Conservation (phyloP, 257 asterid genomes). For the Catharanthus roseus region DNA sequence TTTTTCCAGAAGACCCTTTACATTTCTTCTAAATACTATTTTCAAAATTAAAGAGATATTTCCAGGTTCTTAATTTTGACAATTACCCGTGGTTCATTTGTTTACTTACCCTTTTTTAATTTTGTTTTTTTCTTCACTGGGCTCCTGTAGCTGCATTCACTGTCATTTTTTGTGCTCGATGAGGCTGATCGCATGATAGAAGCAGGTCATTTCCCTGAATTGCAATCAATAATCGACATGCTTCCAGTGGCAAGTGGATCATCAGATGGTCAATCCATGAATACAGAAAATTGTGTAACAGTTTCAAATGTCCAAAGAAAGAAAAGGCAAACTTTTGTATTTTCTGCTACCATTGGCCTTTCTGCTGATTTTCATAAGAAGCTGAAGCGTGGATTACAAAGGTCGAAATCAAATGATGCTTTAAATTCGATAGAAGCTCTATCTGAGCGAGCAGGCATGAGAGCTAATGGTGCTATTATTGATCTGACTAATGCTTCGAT, state of each 20-base stretch:
- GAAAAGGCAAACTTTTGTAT: slow-evolving; percentile 93
- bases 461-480: slow-evolving; percentile 70
- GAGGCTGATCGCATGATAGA: slow-evolving; percentile 99
- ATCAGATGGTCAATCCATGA: slow-evolving; percentile 41
- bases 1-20: background rate
- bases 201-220: slow-evolving; percentile 86
- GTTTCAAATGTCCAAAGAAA: slow-evolving; percentile 61
- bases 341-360: slow-evolving; percentile 95
- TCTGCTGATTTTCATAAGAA: slow-evolving; percentile 88
- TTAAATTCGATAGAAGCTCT: slow-evolving; percentile 84
- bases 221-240: slow-evolving; percentile 93
- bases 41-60: background rate
- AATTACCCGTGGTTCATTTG: background rate
- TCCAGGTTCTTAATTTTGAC: slow-evolving; percentile 7
- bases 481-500: slow-evolving; percentile 90
- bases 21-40: slow-evolving; percentile 8
- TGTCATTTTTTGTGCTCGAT: slow-evolving; percentile 94
- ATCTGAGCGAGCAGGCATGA: slow-evolving; percentile 93
- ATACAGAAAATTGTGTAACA: slow-evolving; percentile 56
- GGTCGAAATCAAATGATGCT: slow-evolving; percentile 45
- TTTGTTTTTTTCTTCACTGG: background rate
- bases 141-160: slow-evolving; percentile 72
- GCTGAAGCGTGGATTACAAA: slow-evolving; percentile 67
- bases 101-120: background rate
- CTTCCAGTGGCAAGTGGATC: slow-evolving; percentile 69